Evolutionary conservation across 768 basidiomycete genomes (phyloP).

Genomic region (Auriculariales sp.): DNA sequence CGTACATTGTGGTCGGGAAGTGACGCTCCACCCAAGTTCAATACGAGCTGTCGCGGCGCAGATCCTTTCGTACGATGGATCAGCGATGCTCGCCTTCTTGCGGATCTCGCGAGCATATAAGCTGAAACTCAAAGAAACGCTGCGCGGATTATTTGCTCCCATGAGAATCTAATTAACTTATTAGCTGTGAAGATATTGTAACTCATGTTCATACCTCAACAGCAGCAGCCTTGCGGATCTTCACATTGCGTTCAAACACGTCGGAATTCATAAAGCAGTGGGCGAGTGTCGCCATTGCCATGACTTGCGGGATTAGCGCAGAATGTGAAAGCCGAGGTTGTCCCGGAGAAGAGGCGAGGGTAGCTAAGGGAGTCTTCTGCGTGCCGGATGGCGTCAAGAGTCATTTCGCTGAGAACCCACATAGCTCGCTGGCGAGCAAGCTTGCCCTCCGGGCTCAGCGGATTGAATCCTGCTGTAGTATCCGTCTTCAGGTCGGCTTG

Average conservation of each 20-base stretch:
- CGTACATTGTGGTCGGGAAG: conserved; percentile 88
- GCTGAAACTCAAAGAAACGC: conserved; percentile 80
- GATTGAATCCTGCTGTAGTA: too few relatives aligned
- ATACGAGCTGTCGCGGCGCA: conserved; percentile 81
- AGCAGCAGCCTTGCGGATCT: conserved; percentile 26
- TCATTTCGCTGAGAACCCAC: conserved; percentile 27
- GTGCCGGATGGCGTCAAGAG: conserved; percentile 25
- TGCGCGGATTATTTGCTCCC: conserved; percentile 79
- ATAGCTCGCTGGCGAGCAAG: too few relatives aligned
- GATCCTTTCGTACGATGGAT: conserved; percentile 76
- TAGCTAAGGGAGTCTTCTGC: conserved; percentile 26
- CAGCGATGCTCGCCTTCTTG: conserved; percentile 56
- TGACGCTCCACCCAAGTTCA: conserved; percentile 89
- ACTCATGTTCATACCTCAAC: conserved; percentile 16
- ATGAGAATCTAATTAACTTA: conserved; percentile 58
- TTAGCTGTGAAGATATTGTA: background rate
- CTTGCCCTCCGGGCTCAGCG: conserved; percentile 33
- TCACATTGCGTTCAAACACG: conserved; percentile 24
- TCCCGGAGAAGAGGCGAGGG: conserved; percentile 24
- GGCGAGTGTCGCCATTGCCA: conserved; percentile 29
- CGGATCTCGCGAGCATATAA: conserved; percentile 74
- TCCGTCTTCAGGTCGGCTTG: conserved; percentile 19
- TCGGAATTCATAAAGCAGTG: conserved; percentile 26
- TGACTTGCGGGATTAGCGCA: conserved; percentile 28
- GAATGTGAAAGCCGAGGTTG: conserved; percentile 30